phyloP scores from a whole-genome alignment of 2,329 filamentous ascomycete genomes.

The Pseudogymnoascus verrucosus region DNA sequence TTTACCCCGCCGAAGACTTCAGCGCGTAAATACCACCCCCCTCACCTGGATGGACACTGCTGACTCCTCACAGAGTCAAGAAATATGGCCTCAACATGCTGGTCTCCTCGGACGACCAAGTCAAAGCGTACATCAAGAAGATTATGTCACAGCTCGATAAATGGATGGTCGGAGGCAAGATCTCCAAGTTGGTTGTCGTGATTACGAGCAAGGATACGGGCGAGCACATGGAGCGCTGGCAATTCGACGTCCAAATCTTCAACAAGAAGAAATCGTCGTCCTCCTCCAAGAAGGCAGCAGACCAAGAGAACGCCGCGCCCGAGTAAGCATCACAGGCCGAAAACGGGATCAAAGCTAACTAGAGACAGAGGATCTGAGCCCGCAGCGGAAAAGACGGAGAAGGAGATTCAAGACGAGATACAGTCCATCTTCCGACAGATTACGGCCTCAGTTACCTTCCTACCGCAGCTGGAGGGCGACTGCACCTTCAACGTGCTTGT shows the following conservation, averaged over 20 bases:
- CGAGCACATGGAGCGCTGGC: conserved; percentile 93
- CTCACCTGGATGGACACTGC: neutral
- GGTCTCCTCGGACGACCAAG: conserved; percentile 94
- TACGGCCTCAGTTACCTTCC: conserved; percentile 92
- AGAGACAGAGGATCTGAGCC: conserved; percentile 20
- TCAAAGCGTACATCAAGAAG: conserved; percentile 98
- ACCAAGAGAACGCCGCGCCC: conserved; percentile 63
- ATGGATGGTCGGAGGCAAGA: conserved; percentile 97
- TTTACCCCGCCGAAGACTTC: conserved; percentile 94
- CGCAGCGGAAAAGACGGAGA: conserved; percentile 69
- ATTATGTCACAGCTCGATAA: conserved; percentile 97
- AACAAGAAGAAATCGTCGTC: conserved; percentile 36
- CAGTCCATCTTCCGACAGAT: conserved; percentile 97
- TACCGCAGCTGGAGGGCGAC: conserved; percentile 86
- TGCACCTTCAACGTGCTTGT: conserved; percentile 99
- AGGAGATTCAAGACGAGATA: conserved; percentile 91
- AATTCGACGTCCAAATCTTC: conserved; percentile 74
- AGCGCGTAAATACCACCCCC: conserved; percentile 55
- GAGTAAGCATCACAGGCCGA: conserved; percentile 33
- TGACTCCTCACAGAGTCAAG: conserved; percentile 57
- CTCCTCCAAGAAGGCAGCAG: conserved; percentile 41
- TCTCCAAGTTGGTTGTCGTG: conserved; percentile 92
- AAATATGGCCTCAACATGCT: conserved; percentile 85
- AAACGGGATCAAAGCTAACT: neutral
- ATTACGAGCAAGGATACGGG: conserved; percentile 96